Evolutionary conservation across 2,329 filamentous ascomycete genomes (phyloP), one percentile per base, ranked within the genome.

Genomic region (Phyllachora maydis): DNA sequence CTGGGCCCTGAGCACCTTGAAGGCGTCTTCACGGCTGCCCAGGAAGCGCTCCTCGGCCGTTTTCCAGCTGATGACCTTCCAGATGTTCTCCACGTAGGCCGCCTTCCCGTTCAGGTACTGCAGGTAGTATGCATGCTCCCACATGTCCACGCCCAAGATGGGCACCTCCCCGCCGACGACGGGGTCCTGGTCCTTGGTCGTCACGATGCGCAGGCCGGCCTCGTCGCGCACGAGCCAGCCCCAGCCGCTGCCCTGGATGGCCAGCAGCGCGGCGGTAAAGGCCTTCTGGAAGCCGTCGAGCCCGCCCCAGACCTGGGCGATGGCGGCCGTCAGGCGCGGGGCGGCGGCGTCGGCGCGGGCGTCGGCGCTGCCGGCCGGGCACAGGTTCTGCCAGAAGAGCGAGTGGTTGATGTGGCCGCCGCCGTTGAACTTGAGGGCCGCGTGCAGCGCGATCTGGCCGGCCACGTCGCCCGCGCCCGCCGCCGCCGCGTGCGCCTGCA

Each of bases 71-170:
- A 82, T 66, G 16, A 82, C 64, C 16, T 67, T 67, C 75, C 74
- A 82, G 35, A 81, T 75, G 31, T 74, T 74, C 30, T 75, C 63
- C 5, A 79, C 60, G 35, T 83, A 83, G 0, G 66, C 65, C 1
- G 68, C 70, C 46, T 81, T 79, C 29, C 68, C 66, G 37, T 82
- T 82, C 28, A 73, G 54, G 36, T 81, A 83, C 64, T 77, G 78
- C 11, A 90, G 50, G 41, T 91, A 91, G 43, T 90, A 91, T 1
- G 81, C 81, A 52, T 91, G 81, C 52, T 91, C 81, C 81, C 79
- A 90, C 66, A 90, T 85, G 43, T 91, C 81, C 3, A 91, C 58
- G 0, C 78, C 79, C 19, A 82, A 57, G 11, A 91, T 50, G 6
- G 73, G 72, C n/a, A 65, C 59, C 33, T 70, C 63, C 4, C 63